A percentile compares a stretch with the other conserved stretches of the same genome.
Evolutionary conservation across 331 rosid species (phyloP).

Genomic region (Saraca asoca): DNA sequence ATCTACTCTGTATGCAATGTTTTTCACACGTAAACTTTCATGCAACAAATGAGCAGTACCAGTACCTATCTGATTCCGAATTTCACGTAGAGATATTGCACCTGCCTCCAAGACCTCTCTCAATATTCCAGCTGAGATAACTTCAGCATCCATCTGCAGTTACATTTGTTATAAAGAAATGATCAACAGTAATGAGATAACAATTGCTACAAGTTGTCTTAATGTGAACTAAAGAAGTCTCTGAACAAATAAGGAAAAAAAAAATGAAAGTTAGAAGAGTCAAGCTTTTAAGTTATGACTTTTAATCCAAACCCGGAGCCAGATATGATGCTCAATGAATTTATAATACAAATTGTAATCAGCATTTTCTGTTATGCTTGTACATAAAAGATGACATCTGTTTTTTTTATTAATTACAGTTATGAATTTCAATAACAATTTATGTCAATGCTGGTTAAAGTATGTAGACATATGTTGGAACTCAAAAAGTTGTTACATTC

Average conservation of each 20-base stretch:
- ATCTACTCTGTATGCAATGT: constrained; percentile 53
- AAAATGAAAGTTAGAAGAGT: neutral
- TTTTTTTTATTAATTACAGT: too few species aligned
- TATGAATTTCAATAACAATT: neutral
- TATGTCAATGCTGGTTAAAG: too few species aligned
- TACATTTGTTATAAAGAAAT: constrained; percentile 44
- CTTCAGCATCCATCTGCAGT: constrained; percentile 89
- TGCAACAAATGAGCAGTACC: constrained; percentile 80
- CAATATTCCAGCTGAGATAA: constrained; percentile 80
- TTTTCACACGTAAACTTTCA: constrained; percentile 75
- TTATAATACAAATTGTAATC: too few species aligned
- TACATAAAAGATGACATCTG: too few species aligned
- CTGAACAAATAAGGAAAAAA: neutral
- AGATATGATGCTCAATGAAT: too few species aligned
- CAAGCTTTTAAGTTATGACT: too few species aligned
- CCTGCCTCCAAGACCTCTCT: constrained; percentile 62
- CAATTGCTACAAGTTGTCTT: neutral
- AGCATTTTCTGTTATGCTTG: too few species aligned
- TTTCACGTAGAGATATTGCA: constrained; percentile 48
- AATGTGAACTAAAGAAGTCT: neutral
- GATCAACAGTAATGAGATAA: constrained; percentile 30
- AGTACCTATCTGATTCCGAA: constrained; percentile 59
- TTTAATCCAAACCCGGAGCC: too few species aligned
- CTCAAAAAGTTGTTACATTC: neutral
- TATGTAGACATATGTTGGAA: neutral